A percentile compares a stretch with the other conserved stretches of the same genome.
These are phyloP conservation scores for Cystobasidium tubakii DNA, from an alignment of 768 basidiomycete genomes.

Conservation along the genomic window DNA sequence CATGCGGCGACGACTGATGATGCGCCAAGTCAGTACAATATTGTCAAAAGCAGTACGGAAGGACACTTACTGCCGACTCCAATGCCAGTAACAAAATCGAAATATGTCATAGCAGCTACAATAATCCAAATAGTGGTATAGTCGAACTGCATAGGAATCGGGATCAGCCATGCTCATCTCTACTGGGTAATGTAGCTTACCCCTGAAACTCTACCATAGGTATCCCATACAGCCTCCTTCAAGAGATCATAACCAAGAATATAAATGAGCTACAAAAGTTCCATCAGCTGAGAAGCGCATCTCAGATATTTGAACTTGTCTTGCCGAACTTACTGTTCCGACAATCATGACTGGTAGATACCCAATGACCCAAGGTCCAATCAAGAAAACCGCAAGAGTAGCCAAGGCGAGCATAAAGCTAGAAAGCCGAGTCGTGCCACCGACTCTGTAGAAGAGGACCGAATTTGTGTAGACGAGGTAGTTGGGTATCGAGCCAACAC, in stretches of 20 bases:
- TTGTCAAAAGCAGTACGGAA: conserved; percentile 51
- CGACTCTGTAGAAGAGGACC: conserved; percentile 77
- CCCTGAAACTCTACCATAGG: conserved; percentile 74
- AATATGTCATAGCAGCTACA: conserved; percentile 67
- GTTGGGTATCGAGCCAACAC: conserved; percentile 70
- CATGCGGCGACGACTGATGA: conserved; percentile 44
- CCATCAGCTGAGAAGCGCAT: no score
- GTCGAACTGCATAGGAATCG: conserved; percentile 50
- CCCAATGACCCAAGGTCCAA: conserved; percentile 83
- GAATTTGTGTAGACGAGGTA: conserved; percentile 51
- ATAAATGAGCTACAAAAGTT: conserved; percentile 61
- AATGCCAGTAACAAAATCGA: conserved; percentile 91
- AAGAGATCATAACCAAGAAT: conserved; percentile 89
- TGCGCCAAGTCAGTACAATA: not conserved
- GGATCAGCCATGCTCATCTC: not conserved
- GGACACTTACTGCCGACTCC: conserved; percentile 76
- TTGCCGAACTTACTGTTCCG: conserved; percentile 16
- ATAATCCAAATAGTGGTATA: conserved; percentile 52
- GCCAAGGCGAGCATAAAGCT: conserved; percentile 77
- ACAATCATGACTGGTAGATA: conserved; percentile 57
- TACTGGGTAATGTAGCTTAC: not conserved
- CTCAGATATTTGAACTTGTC: not conserved
- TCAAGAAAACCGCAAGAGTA: conserved; percentile 64
- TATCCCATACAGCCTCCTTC: conserved; percentile 96
- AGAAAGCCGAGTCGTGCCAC: conserved; percentile 74